Base-by-base conservation (phyloP, 2,329 filamentous ascomycete species). In the Colletotrichum graminicola region DNA sequence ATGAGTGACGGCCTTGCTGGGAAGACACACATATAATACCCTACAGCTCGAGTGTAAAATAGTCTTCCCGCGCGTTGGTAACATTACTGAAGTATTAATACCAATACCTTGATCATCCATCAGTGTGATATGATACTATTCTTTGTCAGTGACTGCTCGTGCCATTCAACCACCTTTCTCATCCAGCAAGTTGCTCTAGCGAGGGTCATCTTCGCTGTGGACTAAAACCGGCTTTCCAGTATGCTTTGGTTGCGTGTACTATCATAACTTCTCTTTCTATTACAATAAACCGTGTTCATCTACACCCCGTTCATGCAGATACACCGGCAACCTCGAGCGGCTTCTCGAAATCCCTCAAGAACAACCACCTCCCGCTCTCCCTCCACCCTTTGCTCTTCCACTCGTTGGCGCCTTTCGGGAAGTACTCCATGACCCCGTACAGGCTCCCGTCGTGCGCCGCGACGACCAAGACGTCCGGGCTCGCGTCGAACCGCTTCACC, bases 391-490 rank as follows among this genome's bases (percentile, higher is more conserved):
- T 54, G 11, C 1, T 34, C 26, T 32, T 63, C 61, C 61, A 54
- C 18, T 21, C 49, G 34, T 36, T 54, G 2, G 47, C 61, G 23
- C 39, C 36, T 5, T 18, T 26, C 1, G 63, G 63, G 7, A 43
- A 66, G 4, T 41, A 47, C 2, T 66, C 63, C 21, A 66, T n/a
- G 14, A 60, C 43, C 1, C 55, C 34, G 18, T 39, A 3, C 2
- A 66, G 12, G 18, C 54, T 52, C 7, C 16, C 41, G 23, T 66
- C 45, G 26, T 61, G 55, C 21, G 63, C 43, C 29, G 34, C 43
- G 21, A 66, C 29, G 32, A 66, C 51, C 14, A 66, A 14, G 32
- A 66, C 63, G 26, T 66, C 43, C 41, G 54, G 41, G 29, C 55
- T 57, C 29, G 54, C 52, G 23, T 66, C 55, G 14, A 59, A 49